phyloP scores from a whole-genome alignment of 202 grass and related monocot species.

The Hordeum pubiflorum region DNA sequence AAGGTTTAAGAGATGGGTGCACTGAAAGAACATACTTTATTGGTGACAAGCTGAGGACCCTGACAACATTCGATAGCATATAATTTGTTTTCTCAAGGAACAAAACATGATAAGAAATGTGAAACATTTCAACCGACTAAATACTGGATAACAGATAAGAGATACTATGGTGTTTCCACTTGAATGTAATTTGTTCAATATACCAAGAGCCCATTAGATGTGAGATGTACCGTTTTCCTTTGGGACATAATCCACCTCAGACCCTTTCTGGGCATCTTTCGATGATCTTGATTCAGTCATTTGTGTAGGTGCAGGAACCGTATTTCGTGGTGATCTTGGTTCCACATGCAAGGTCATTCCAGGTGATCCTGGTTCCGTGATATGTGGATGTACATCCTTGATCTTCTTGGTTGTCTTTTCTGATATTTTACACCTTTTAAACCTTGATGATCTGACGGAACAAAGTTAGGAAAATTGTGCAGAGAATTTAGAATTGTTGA shows the following conservation, averaged over 20 bases:
- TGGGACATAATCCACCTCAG: conserved; percentile 32
- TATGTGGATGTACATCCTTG: conserved; percentile 38
- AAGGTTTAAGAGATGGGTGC: background rate
- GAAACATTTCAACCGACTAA: background rate
- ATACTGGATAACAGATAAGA: background rate
- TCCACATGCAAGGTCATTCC: conserved; percentile 34
- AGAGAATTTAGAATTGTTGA: conserved; percentile 10
- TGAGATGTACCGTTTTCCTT: conserved; percentile 50
- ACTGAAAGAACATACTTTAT: background rate
- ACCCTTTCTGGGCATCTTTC: conserved; percentile 33
- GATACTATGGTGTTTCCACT: background rate
- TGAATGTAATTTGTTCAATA: conserved; percentile 15
- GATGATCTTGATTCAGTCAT: conserved; percentile 47
- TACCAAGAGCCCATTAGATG: conserved; percentile 20
- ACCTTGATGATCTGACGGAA: conserved; percentile 39
- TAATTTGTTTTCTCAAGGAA: background rate
- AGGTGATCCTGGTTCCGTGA: conserved; percentile 50
- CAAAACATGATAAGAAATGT: background rate
- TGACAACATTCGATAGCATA: background rate
- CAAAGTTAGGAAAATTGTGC: conserved; percentile 6
- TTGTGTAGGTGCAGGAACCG: conserved; percentile 33
- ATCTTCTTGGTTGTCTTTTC: conserved; percentile 17
- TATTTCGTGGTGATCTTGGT: conserved; percentile 45
- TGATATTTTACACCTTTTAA: conserved; percentile 41
- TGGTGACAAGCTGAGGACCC: background rate